These are phyloP conservation scores for Wickerhamomyces sp. DNA, from an alignment of 1,139 yeast genomes.

Conservation along the genomic window DNA sequence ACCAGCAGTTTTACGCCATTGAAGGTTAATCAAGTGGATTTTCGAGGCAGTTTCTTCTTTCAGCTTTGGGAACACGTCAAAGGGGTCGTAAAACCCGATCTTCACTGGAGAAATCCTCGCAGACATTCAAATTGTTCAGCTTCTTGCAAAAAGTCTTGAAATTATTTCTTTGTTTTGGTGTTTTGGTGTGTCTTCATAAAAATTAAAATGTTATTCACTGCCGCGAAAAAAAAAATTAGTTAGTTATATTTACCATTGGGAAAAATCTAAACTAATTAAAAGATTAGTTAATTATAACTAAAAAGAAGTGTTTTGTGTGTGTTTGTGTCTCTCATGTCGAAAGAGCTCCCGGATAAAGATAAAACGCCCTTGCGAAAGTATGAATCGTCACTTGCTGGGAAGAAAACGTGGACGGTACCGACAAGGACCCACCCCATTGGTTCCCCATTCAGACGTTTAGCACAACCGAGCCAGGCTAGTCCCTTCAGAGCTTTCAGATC, in stretches of 20 bases:
- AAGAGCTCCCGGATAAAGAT: slow-evolving; percentile 1
- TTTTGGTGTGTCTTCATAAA: not conserved
- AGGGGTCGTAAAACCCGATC: slow-evolving; percentile 84
- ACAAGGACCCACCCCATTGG: slow-evolving; percentile 5
- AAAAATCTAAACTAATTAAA: too few relatives aligned
- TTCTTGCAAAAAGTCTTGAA: too few relatives aligned
- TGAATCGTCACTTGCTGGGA: slow-evolving; percentile 13
- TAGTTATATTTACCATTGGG: slow-evolving; percentile 1
- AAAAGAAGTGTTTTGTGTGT: not conserved
- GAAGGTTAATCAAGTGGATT: slow-evolving; percentile 69
- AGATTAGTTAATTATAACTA: too few relatives aligned
- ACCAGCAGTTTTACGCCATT: slow-evolving; percentile 63
- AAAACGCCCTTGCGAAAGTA: slow-evolving; percentile 9
- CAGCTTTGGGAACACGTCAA: slow-evolving; percentile 57
- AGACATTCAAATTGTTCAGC: slow-evolving; percentile 3
- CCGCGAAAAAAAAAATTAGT: too few relatives aligned
- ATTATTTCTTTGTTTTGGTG: not conserved
- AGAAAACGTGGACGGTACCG: slow-evolving; percentile 20
- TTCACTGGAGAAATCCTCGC: slow-evolving; percentile 29
- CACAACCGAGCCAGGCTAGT: slow-evolving; percentile 5
- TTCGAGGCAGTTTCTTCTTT: slow-evolving; percentile 45
- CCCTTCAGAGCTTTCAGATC: slow-evolving; percentile 3
- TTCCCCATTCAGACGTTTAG: slow-evolving; percentile 23
- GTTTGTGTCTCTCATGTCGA: slow-evolving; percentile 1
- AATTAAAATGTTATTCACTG: too few relatives aligned